Conservation (phyloP, 2,329 filamentous ascomycete species). For the Ophiocordyceps polyrhachis-furcata region DNA sequence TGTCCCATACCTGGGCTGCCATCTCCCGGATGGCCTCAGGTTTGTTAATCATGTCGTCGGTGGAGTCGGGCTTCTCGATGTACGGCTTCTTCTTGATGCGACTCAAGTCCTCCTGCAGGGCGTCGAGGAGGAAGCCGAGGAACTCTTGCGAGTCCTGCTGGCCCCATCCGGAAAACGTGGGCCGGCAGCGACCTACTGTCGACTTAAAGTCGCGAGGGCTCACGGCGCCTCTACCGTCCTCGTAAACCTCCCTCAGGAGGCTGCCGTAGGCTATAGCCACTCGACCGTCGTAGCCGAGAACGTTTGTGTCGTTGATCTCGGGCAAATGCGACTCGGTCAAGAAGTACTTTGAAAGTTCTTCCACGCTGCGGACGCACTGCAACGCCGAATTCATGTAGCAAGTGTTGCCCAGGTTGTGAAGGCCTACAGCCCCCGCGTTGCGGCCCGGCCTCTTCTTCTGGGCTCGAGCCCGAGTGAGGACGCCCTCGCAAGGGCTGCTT, state of each 20-base stretch:
- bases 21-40: conserved; percentile 64
- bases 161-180: conserved; percentile 80
- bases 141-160: conserved; percentile 98
- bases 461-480: conserved; percentile 52
- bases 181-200: conserved; percentile 61
- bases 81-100: conserved; percentile 91
- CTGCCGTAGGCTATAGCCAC: conserved; percentile 72
- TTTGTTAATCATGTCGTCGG: conserved; percentile 84
- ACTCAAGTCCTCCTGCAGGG: conserved; percentile 86
- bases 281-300: conserved; percentile 66
- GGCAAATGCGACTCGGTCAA: conserved; percentile 51
- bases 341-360: conserved; percentile 88
- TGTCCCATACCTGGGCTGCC: conserved; percentile 76
- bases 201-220: conserved; percentile 68
- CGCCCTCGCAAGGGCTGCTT: conserved; percentile 44
- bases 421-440: conserved; percentile 57
- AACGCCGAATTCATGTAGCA: conserved; percentile 99
- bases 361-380: conserved; percentile 83
- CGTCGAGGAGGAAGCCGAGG: conserved; percentile 83
- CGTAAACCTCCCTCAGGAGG: conserved; percentile 63
- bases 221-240: conserved; percentile 48
- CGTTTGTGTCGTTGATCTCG: conserved; percentile 74
- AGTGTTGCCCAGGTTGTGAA: conserved; percentile 86
- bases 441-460: conserved; percentile 53
- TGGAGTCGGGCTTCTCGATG: conserved; percentile 92